phyloP scores from a whole-genome alignment of 768 basidiomycete genomes.

The Termitomyces sp. region DNA sequence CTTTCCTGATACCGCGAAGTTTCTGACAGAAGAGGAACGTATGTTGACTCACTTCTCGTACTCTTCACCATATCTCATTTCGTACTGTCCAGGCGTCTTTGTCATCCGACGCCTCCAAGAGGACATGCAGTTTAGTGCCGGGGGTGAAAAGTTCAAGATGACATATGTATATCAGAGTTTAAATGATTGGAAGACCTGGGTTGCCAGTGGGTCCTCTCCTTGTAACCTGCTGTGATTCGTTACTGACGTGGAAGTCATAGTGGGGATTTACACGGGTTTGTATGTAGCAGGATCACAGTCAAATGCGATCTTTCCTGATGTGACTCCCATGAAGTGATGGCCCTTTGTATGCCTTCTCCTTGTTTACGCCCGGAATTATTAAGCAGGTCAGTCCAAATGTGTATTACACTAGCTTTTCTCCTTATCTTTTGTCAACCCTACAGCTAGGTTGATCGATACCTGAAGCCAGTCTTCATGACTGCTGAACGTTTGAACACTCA shows the following conservation, averaged over 20 bases:
- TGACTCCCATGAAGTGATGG: slow-evolving; percentile 41
- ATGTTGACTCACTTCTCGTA: slow-evolving; percentile 16
- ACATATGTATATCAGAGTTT: slow-evolving; percentile 61
- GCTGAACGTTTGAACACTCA: not conserved
- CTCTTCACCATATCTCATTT: not conserved
- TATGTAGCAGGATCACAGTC: slow-evolving; percentile 27
- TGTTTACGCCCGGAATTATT: slow-evolving; percentile 58
- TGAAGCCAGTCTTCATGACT: not conserved
- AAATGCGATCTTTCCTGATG: not conserved
- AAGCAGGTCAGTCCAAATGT: slow-evolving; percentile 40
- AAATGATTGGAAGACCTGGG: slow-evolving; percentile 71
- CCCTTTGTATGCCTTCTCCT: slow-evolving; percentile 49
- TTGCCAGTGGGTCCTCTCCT: slow-evolving; percentile 48
- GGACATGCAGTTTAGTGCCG: slow-evolving; percentile 67
- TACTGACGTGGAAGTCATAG: slow-evolving; percentile 28
- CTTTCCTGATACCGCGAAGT: slow-evolving; percentile 75
- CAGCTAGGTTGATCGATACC: slow-evolving; percentile 33
- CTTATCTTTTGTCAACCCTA: not conserved
- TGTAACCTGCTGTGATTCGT: not conserved
- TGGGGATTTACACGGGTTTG: slow-evolving; percentile 74
- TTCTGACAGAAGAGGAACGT: slow-evolving; percentile 65
- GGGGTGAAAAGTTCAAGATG: slow-evolving; percentile 52
- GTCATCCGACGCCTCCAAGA: slow-evolving; percentile 63
- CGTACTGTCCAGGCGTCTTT: slow-evolving; percentile 45
- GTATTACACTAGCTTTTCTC: not conserved